Base-by-base conservation (phyloP, 2,329 filamentous ascomycete genomes). In the Clarireedia hainanense region DNA sequence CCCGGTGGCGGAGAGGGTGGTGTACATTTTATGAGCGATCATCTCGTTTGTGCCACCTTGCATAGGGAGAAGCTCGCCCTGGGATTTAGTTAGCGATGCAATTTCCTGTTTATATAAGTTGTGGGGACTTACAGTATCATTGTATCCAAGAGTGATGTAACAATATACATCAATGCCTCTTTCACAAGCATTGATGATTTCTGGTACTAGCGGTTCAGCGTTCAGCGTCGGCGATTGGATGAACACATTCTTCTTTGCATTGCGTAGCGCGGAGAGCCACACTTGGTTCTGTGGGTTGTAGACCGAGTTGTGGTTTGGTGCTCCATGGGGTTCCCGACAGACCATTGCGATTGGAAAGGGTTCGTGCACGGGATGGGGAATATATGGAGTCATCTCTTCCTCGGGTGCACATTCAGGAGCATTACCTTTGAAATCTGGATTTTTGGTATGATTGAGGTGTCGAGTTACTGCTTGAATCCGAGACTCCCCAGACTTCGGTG, bases 141-240 rank as follows among this genome's bases (percentile, higher is more conserved):
- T 91, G 71, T 92, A 92, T 1, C 88, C 87, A 0, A 91, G 77
- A 60, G 86, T 89, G 1, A 90, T 76, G 60, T 88, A 91, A 67
- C 83, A 85, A 0, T 79, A 83, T 0, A 91, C 81, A 50, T 83
- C 73, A 0, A 91, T 70, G 0, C 87, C 87, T 1, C 87, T 75
- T 58, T 82, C 76, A n/a, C 84, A 78, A 0, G 88, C 87, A 3
- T 76, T 77, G 0, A 79, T 66, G 3, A 91, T 77, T 1, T 83
- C 84, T 0, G 82, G 78, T 0, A 90, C 64, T 0, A 91, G 72
- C 0, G 82, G 84, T 56, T 80, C 79, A 0, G 88, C 86, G 63
- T 92, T 92, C 39, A 92, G 76, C 23, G 89, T 86, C 0, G 88
- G 88, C 0, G 86, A 85, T 68, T 91, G 86, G 57, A 92, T 90